A percentile compares a stretch with the other conserved stretches of the same genome.
Conservation (phyloP, 2,329 filamentous ascomycete genomes). For the Talaromyces sp. region DNA sequence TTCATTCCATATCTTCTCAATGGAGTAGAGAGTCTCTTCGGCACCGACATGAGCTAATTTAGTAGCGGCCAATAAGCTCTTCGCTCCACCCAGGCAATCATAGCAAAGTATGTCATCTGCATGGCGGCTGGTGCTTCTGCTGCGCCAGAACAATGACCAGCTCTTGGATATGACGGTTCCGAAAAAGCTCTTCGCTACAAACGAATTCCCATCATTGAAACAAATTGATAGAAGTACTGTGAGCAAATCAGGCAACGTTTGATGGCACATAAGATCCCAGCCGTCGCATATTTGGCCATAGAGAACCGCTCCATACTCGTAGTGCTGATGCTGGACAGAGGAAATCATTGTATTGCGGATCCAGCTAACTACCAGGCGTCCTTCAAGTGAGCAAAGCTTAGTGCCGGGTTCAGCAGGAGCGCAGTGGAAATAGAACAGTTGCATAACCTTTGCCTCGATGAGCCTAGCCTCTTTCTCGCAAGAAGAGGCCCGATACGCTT, state of each 20-base stretch:
- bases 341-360: neutral
- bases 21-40: neutral
- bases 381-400: neutral
- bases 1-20: neutral
- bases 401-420: neutral
- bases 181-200: neutral
- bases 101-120: neutral
- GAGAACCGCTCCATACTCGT: neutral
- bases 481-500: neutral
- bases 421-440: neutral
- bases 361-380: neutral
- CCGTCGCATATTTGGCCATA: neutral
- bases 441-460: neutral
- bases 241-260: neutral
- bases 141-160: neutral
- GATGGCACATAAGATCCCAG: neutral
- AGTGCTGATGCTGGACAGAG: neutral
- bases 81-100: neutral
- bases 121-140: neutral
- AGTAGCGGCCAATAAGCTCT: neutral
- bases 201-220: neutral
- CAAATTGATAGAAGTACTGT: neutral
- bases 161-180: neutral
- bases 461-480: neutral
- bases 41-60: neutral